Conservation (phyloP, 2,329 filamentous ascomycete species). For the Colletotrichum kahawae region DNA sequence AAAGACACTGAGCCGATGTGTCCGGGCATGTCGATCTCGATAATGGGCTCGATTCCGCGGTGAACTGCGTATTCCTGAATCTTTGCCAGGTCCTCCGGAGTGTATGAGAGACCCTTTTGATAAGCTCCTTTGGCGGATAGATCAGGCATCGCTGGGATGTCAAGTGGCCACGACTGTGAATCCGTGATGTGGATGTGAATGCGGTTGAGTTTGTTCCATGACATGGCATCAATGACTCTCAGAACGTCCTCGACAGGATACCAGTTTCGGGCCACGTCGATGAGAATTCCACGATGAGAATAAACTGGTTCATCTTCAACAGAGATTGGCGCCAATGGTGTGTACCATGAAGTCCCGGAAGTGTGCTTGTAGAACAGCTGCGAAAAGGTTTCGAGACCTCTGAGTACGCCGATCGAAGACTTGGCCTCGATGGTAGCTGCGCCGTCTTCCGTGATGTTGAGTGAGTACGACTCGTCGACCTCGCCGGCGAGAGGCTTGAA, state of each 20-base stretch:
- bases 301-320: conserved; percentile 80
- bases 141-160: conserved; percentile 76
- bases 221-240: conserved; percentile 76
- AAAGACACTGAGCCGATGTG: conserved; percentile 73
- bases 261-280: conserved; percentile 79
- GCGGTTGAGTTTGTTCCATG: conserved; percentile 84
- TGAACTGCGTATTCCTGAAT: conserved; percentile 75
- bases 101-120: conserved; percentile 69
- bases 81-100: conserved; percentile 63
- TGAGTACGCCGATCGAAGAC: conserved; percentile 72
- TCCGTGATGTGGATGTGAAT: conserved; percentile 85
- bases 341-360: conserved; percentile 65
- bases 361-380: conserved; percentile 82
- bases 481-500: conserved; percentile 66
- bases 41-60: conserved; percentile 72
- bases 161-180: conserved; percentile 84
- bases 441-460: conserved; percentile 64
- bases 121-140: conserved; percentile 79
- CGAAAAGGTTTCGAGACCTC: conserved; percentile 76
- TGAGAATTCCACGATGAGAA: conserved; percentile 76
- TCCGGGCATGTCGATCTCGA: conserved; percentile 84
- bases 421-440: conserved; percentile 66
- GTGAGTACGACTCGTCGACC: conserved; percentile 78
- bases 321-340: conserved; percentile 69
- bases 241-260: conserved; percentile 71